phyloP scores from a whole-genome alignment of 1,284 basidiomycete genomes.

The Phlebopus sp. region DNA sequence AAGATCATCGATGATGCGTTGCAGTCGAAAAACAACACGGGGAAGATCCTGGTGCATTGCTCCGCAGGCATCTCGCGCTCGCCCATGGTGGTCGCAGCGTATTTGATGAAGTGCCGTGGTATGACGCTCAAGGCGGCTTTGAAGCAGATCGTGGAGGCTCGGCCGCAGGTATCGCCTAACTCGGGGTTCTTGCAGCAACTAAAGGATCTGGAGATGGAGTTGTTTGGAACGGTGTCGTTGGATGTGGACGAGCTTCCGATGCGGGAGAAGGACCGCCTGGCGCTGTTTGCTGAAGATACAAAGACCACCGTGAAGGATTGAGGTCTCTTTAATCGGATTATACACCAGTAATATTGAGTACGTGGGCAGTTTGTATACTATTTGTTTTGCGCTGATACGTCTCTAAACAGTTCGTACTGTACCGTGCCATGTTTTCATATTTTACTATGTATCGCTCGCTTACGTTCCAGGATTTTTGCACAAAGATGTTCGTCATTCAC shows the following conservation, averaged over 20 bases:
- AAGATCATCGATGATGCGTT: constrained; percentile 13
- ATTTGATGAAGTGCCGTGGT: constrained; percentile 41
- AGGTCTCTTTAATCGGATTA: neutral
- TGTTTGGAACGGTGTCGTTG: constrained; percentile 22
- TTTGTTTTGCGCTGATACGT: too few relatives aligned
- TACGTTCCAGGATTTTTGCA: too few relatives aligned
- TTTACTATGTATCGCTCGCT: too few relatives aligned
- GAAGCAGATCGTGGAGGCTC: constrained; percentile 26
- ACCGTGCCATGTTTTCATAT: too few relatives aligned
- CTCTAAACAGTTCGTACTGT: too few relatives aligned
- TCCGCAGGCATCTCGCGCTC: constrained; percentile 1
- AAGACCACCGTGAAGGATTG: neutral
- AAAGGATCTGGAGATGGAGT: constrained; percentile 35
- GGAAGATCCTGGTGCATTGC: constrained; percentile 1
- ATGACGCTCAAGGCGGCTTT: constrained; percentile 37
- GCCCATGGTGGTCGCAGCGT: constrained; percentile 32
- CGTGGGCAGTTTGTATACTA: too few relatives aligned
- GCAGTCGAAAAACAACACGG: neutral
- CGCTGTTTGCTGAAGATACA: neutral
- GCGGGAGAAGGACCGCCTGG: neutral
- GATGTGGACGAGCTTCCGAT: neutral
- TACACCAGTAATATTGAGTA: too few relatives aligned
- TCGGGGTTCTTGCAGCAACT: constrained; percentile 39
- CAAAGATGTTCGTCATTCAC: too few relatives aligned
- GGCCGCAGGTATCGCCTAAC: constrained; percentile 38